Evolutionary conservation across 345 rosid genomes (phyloP), one percentile per base, ranked within the genome.

Genomic region (Hibiscus tridactylites): DNA sequence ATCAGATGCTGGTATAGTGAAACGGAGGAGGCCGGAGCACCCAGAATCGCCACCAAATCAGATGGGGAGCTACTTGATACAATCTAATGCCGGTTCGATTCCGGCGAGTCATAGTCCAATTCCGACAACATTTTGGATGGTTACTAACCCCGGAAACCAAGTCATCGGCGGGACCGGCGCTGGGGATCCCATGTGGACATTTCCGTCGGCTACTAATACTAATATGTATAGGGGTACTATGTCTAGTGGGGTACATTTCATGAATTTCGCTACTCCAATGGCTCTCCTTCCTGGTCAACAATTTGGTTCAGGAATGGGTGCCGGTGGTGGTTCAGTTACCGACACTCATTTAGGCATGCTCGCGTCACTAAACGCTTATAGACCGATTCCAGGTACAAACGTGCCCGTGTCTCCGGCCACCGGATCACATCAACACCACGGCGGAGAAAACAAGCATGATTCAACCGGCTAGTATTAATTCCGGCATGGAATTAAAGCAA

Each of bases 201-300:
- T 82, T 75, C 84, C 88, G 63, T 73, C 82, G 9, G 65, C 67
- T 46, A 50, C 65, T 58, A 79, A 69, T 47, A 78, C 44, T 73
- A 75, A 75, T 54, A 71, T 79, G 77, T 75, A 80, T 59, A 77
- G 84, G 61, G 80, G 84, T 21, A 63, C 82, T 3, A 68, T 76
- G 75, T 74, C 90, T 0, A 81, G 81, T 63, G 92, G 91, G 42
- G 78, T 92, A 59, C 97, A 90, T 82, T 80, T 92, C 28, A 84
- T 92, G 96, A 92, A 92, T 65, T 86, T 90, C 68, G 87, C 90
- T 16, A 72, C 88, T 37, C 93, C 93, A 0, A 81, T 91, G 85
- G 85, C 95, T 76, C 81, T 87, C 65, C 77, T 89, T 74, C 74
- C 95, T 1, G 85, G 91, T 37, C 97, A 89, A 69, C 96, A 82